Evolutionary conservation across 331 rosid species (phyloP), one percentile per base, ranked within the genome.

Genomic region (Pyrus hybrid): DNA sequence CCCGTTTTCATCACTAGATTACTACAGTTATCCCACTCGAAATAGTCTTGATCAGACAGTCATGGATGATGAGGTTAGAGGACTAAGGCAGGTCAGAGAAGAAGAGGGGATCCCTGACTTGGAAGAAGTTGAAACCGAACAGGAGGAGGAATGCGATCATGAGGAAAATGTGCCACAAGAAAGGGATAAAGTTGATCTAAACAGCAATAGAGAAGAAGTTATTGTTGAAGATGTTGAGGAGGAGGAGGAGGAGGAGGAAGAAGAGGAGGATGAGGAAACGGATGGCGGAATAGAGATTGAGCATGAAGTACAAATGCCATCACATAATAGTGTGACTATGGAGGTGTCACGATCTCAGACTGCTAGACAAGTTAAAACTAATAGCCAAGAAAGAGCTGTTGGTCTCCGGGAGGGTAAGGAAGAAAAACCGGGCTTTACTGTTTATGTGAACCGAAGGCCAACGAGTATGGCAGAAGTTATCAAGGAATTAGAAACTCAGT

Each of bases 101-200:
- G 97, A 91, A 70, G 98, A 93, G 80, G 98, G 98, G 26, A 93
- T 93, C 77, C 98, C 98, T 10, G 98, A 93, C 58, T 81, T 92
- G 43, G 91, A 89, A 87, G 96, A 91, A 78, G 89, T 85, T 33
- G 91, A 87, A 76, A 87, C 83, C 6, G 94, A 90, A 73, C 84
- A 78, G 71, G 93, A 85, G 71, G 93, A 85, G 70, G 89, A 85
- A 58, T 57, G 72, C 32, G 63, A 23, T 73, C 60, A 63, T 7
- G 86, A 85, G 64, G 81, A 61, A 29, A 82, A 79, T 76, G 76
- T 49, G 47, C 76, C 80, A 9, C 90, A 84, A 64, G 95, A 84
- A 81, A 81, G 85, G 78, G 64, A 68, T 60, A 79, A 84, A 80
- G 25, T 71, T 68, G 69, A 82, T 41, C 51, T 25, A 37, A 86